Evolutionary conservation across 176 grass and related monocot genomes (phyloP), one percentile per base, ranked within the genome.

Genomic region (Juncus inflexus): DNA sequence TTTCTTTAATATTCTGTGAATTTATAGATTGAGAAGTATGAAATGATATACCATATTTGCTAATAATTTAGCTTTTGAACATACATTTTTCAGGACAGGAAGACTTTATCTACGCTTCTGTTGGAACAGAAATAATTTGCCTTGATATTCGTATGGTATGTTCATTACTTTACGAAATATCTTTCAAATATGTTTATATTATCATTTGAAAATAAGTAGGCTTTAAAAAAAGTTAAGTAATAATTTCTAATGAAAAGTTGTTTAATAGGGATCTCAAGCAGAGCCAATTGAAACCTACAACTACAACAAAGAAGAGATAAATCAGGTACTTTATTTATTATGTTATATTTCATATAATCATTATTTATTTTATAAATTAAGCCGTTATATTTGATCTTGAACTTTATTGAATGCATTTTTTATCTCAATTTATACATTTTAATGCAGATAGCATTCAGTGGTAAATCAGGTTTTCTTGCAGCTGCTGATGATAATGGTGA

Each of bases 281-380:
- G 78, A 86, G 64, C 82, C 87, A 75, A 54, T 89, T 49, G 84
- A 97, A 42, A 89, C 79, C 42, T 97, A 96, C 66, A 89, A 50
- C 70, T 91, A 89, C 68, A 97, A 97, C 73, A 97, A 90, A 69
- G 92, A 97, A 68, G 92, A 97, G 78, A 91, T 97, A 36, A 97
- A 97, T 81, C 92, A 97, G 87, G 92, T 96, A 66, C 19, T 28
- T 28, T 28, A 28, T n/a, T n/a, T n/a, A n/a, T n/a, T n/a, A n/a
- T n/a, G n/a, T n/a, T n/a, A n/a, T n/a, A n/a, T 45, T 45, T 45
- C 42, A 45, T 7, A 45, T 45, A 45, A 45, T 2, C 43, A 47
- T 47, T 47, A 6, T 47, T 47, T 47, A 47, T 47, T 47, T 47
- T 0, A 47, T 9, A 47, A 47, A 47, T 47, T 28, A 28, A 28